These are phyloP conservation scores for Streptanthus diversifolius DNA, from an alignment of 345 rosid species.

Conservation along the genomic window DNA sequence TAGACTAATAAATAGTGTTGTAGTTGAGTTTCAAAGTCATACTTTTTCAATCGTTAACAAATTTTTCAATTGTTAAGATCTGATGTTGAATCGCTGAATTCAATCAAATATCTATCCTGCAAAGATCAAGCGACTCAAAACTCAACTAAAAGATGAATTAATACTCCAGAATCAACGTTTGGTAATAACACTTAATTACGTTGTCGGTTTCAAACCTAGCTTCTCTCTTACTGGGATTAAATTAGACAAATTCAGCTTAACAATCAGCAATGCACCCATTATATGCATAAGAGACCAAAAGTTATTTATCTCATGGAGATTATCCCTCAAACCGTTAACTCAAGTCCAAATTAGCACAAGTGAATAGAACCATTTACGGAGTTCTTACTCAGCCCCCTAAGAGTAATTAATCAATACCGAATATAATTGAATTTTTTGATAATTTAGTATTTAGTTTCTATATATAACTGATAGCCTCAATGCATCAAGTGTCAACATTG, in stretches of 20 bases:
- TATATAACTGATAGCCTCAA: not conserved
- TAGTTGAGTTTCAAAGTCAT: not conserved
- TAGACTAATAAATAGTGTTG: not conserved
- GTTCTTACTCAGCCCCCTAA: not conserved
- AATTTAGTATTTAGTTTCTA: not conserved
- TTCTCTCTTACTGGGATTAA: not conserved
- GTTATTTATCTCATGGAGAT: not conserved
- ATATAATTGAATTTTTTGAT: not conserved
- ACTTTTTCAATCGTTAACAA: not conserved
- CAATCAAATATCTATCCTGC: not conserved
- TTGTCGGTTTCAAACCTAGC: not conserved
- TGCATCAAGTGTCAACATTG: not conserved
- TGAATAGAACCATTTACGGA: not conserved
- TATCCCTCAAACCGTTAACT: not conserved
- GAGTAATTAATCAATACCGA: not conserved
- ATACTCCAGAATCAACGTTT: not conserved
- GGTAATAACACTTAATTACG: not conserved
- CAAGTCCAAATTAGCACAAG: not conserved
- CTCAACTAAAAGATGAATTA: not conserved
- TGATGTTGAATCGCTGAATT: not conserved
- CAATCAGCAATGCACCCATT: not conserved
- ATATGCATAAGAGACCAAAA: not conserved
- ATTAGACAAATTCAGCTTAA: not conserved
- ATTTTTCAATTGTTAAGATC: not conserved
- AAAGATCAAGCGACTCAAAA: not conserved